These are phyloP conservation scores for Phytophthora meadii DNA, from an alignment of 352 stramenopile species.

Conservation along the genomic window DNA sequence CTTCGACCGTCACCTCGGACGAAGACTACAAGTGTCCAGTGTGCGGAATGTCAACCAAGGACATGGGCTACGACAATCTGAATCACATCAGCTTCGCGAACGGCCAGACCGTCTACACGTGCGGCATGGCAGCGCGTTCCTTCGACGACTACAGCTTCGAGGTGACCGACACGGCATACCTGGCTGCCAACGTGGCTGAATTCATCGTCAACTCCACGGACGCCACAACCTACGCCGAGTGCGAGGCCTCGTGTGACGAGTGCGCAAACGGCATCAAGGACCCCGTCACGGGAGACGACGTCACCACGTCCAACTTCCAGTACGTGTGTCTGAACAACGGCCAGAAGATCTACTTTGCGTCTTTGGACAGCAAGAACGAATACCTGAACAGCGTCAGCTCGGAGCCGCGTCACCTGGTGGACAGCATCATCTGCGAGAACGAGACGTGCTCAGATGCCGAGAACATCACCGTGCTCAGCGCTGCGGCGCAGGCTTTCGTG, in stretches of 20 bases:
- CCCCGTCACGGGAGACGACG: conserved; percentile 63
- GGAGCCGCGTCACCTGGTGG: conserved; percentile 59
- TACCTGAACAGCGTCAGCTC: conserved; percentile 72
- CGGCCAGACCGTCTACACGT: conserved; percentile 78
- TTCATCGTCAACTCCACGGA: conserved; percentile 51
- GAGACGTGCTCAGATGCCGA: conserved; percentile 58
- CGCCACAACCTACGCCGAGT: conserved; percentile 39
- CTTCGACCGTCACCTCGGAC: conserved; percentile 15
- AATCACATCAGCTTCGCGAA: conserved; percentile 70
- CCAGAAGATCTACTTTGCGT: conserved; percentile 89
- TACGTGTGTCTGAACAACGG: conserved; percentile 77
- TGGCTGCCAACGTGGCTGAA: conserved; percentile 72
- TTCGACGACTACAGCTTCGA: conserved; percentile 63
- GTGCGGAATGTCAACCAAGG: conserved; percentile 71
- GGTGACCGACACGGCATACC: conserved; percentile 72
- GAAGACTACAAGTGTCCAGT: conserved; percentile 66
- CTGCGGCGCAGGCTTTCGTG: conserved; percentile 43
- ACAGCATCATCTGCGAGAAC: conserved; percentile 65
- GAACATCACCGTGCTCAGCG: conserved; percentile 63
- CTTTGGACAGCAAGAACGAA: conserved; percentile 55
- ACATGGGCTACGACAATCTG: conserved; percentile 61
- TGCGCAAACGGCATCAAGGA: conserved; percentile 63
- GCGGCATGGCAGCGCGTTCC: conserved; percentile 67
- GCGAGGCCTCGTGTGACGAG: conserved; percentile 50
- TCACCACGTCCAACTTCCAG: conserved; percentile 69